Conservation (phyloP, 306 rosid species). For the Rubus parviflorus region DNA sequence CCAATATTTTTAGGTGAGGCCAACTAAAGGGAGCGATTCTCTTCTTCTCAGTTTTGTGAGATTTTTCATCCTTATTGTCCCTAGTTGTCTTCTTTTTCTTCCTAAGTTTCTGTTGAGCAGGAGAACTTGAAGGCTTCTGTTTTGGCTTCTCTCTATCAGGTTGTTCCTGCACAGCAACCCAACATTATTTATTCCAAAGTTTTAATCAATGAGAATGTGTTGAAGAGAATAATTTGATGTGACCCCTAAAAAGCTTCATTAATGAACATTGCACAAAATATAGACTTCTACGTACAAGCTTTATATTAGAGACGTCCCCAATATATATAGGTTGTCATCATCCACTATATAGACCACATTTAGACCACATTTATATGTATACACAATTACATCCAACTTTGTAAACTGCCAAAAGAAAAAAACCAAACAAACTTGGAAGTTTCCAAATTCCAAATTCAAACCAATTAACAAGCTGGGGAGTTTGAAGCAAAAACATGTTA, state of each 20-base stretch:
- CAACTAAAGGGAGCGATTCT: slow-evolving; percentile 39
- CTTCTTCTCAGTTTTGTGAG: slow-evolving; percentile 49
- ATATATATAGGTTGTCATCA: not conserved
- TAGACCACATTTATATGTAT: not conserved
- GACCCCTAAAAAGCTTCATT: not conserved
- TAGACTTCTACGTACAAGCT: not conserved
- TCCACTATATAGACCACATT: slow-evolving; percentile 8
- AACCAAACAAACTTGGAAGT: not conserved
- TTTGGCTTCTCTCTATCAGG: slow-evolving; percentile 23
- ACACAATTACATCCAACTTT: not conserved
- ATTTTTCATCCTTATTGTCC: slow-evolving; percentile 41
- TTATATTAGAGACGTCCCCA: no score
- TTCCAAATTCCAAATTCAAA: not conserved
- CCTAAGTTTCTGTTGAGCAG: slow-evolving; percentile 33
- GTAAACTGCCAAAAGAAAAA: not conserved
- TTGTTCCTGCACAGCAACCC: slow-evolving; percentile 43
- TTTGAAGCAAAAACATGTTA: not conserved
- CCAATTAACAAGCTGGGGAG: not conserved
- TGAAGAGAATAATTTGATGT: slow-evolving; percentile 21
- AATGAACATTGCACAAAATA: not conserved
- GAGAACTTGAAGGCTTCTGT: slow-evolving; percentile 18
- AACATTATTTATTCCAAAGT: not conserved
- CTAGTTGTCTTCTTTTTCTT: slow-evolving; percentile 27
- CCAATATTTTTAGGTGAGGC: slow-evolving; percentile 60
- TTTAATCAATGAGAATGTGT: not conserved